Conservation (phyloP, 345 rosid species). For the Clausena lansium region DNA sequence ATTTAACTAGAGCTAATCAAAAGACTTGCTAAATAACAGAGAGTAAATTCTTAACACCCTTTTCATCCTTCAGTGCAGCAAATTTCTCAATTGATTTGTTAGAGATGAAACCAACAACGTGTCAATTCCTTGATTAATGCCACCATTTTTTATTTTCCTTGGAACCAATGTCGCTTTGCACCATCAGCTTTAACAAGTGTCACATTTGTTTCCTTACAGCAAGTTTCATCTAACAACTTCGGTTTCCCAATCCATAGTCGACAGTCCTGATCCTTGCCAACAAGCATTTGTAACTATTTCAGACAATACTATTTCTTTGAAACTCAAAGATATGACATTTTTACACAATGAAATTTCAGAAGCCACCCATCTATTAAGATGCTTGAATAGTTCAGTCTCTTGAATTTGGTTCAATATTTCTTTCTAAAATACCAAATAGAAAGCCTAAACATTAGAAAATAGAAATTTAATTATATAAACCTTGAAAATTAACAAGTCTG, state of each 20-base stretch:
- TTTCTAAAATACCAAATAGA: conserved; percentile 12
- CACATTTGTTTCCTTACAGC: conserved; percentile 19
- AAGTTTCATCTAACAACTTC: background rate
- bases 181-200: background rate
- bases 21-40: no score
- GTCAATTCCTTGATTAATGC: conserved; percentile 19
- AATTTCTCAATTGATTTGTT: background rate
- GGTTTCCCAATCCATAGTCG: background rate
- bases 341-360: conserved; percentile 11
- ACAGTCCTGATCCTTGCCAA: no score
- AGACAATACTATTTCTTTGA: conserved; percentile 4
- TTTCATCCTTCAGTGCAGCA: background rate
- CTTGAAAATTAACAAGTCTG: conserved; percentile 16
- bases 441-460: background rate
- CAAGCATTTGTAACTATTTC: background rate
- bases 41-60: no score
- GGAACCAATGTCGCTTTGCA: conserved; percentile 1
- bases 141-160: conserved; percentile 10
- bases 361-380: conserved; percentile 19
- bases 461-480: background rate
- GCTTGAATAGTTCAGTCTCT: conserved; percentile 24
- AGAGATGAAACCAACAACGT: conserved; percentile 4
- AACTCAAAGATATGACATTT: background rate
- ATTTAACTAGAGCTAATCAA: no score
- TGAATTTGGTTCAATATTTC: conserved; percentile 21